Percentiles rank a stretch among this genome's conserved stretches.
phyloP scores from a whole-genome alignment of 140 eudicot genomes.

The Senecio squalidus region DNA sequence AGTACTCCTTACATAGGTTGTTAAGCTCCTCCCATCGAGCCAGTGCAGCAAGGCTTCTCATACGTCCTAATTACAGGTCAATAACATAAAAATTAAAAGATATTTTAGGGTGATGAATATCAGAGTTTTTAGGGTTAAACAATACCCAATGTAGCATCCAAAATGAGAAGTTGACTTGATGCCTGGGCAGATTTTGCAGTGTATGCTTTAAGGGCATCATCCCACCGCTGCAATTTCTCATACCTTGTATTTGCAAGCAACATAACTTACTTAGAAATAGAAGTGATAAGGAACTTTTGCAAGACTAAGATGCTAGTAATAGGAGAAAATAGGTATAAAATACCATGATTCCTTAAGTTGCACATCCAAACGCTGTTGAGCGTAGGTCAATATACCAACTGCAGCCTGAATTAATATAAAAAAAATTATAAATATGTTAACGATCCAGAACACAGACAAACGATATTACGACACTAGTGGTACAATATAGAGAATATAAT shows the following conservation, averaged over 20 bases:
- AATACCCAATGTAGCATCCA: constrained; percentile 92
- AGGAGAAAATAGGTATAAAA: constrained; percentile 2
- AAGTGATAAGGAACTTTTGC: not conserved
- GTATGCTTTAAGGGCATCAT: constrained; percentile 94
- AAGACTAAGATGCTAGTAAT: not conserved
- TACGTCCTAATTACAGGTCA: constrained; percentile 51
- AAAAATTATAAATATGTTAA: constrained; percentile 5
- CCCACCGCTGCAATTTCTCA: constrained; percentile 97
- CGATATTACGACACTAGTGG: not conserved
- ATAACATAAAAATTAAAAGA: not conserved
- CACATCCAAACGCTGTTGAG: constrained; percentile 88
- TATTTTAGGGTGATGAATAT: too few relatives aligned
- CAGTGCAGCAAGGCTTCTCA: constrained; percentile 98
- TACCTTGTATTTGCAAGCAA: constrained; percentile 54
- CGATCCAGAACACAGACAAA: constrained; percentile 1
- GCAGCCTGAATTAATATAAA: constrained; percentile 60
- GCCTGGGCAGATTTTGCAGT: constrained; percentile 82
- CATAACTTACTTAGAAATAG: constrained; percentile 11
- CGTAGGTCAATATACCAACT: constrained; percentile 90
- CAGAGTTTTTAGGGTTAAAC: too few relatives aligned
- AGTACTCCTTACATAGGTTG: constrained; percentile 83
- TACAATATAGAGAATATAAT: not conserved
- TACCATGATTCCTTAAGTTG: constrained; percentile 98
- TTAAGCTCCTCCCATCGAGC: constrained; percentile 99
- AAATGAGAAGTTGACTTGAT: constrained; percentile 63